Percentiles rank a stretch among this genome's conserved stretches.
Conservation (phyloP, 148 eudicot species). For the Heliosperma pusillum region DNA sequence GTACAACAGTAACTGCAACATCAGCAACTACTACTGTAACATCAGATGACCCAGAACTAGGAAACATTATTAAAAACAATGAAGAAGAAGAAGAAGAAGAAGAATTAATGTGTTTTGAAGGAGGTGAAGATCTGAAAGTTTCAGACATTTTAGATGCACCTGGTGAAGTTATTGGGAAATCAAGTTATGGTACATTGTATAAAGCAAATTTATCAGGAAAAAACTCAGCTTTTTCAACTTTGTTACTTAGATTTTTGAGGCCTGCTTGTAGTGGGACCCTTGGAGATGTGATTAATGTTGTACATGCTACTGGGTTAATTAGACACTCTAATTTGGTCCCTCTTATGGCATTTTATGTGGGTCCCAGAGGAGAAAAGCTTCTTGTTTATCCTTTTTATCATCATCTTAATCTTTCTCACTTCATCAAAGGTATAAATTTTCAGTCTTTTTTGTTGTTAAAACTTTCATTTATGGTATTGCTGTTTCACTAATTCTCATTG, state of each 20-base stretch:
- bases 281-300: slow-evolving; percentile 40
- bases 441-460: too few species aligned
- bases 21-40: neutral
- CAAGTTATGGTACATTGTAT: slow-evolving; percentile 84
- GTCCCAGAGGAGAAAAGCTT: slow-evolving; percentile 84
- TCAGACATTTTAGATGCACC: slow-evolving; percentile 84
- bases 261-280: slow-evolving; percentile 61
- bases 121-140: slow-evolving; percentile 64
- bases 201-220: slow-evolving; percentile 47
- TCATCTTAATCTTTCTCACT: slow-evolving; percentile 54
- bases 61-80: neutral
- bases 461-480: too few species aligned
- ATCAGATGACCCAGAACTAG: slow-evolving; percentile 23
- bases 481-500: too few species aligned
- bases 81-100: slow-evolving; percentile 15
- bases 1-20: neutral
- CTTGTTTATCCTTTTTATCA: slow-evolving; percentile 74
- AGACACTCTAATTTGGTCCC: slow-evolving; percentile 79
- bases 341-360: slow-evolving; percentile 65
- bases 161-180: slow-evolving; percentile 94
- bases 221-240: slow-evolving; percentile 21
- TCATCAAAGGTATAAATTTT: slow-evolving; percentile 53
- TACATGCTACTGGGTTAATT: slow-evolving; percentile 55
- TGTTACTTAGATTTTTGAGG: slow-evolving; percentile 72
- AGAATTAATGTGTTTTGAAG: slow-evolving; percentile 58